Conservation (phyloP, 2,329 filamentous ascomycete species). For the Penicillium sp. region DNA sequence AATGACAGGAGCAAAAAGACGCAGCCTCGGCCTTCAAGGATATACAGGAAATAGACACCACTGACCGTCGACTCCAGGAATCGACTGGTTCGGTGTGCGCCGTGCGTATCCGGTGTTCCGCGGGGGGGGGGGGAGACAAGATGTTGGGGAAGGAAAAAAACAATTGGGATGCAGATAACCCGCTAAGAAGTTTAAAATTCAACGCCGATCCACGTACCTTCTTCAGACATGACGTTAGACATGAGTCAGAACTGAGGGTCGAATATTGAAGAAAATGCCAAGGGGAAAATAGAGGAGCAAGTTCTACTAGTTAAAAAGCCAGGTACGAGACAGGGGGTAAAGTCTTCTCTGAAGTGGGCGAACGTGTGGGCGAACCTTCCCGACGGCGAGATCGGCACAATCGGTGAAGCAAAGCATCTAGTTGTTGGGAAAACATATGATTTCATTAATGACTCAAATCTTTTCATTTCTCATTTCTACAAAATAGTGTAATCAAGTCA, state of each 20-base stretch:
- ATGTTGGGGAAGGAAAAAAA: constrained; percentile 13
- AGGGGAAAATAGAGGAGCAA: not conserved
- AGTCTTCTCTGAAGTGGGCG: not conserved
- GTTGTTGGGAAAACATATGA: not conserved
- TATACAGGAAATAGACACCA: not conserved
- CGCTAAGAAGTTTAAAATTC: constrained; percentile 13
- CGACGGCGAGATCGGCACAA: constrained; percentile 16
- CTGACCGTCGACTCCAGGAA: not conserved
- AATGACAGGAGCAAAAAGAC: constrained; percentile 3
- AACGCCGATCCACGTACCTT: constrained; percentile 16
- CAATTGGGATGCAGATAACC: constrained; percentile 9
- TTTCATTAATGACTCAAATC: not conserved
- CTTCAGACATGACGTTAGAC: constrained; percentile 13
- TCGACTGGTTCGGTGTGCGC: not conserved
- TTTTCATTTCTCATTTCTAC: not conserved
- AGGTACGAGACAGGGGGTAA: not conserved
- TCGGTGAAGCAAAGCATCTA: constrained; percentile 6
- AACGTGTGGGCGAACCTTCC: constrained; percentile 11
- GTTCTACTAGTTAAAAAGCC: not conserved
- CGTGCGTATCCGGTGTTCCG: not conserved
- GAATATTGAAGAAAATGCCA: not conserved
- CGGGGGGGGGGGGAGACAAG: constrained; percentile 3
- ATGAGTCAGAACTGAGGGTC: not conserved
- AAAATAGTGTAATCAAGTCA: not conserved
- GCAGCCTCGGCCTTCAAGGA: not conserved